Conservation (phyloP, 805 yeast species). For the Saturnispora kantuleensis region DNA sequence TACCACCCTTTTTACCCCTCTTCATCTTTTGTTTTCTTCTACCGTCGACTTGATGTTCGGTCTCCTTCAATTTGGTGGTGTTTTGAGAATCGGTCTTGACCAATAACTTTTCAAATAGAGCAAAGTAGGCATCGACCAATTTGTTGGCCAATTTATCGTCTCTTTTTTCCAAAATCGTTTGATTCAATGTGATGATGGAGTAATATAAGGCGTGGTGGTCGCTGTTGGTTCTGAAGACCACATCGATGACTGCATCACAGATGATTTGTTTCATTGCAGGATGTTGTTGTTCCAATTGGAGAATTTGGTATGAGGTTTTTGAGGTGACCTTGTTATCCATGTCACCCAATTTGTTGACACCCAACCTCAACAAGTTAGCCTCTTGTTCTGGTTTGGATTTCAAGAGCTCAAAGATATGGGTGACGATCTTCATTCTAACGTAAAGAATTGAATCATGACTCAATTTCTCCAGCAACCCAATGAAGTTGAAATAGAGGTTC, state of each 20-base stretch:
- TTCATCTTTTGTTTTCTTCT: conserved; percentile 67
- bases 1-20: conserved; percentile 83
- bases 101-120: conserved; percentile 74
- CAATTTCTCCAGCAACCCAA: conserved; percentile 66
- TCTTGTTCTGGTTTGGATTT: conserved; percentile 94
- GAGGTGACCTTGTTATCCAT: conserved; percentile 84
- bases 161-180: conserved; percentile 72
- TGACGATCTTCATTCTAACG: conserved; percentile 68
- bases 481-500: conserved; percentile 59
- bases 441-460: conserved; percentile 88
- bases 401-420: conserved; percentile 70
- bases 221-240: conserved; percentile 59
- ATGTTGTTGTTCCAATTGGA: conserved; percentile 79
- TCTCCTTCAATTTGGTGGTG: conserved; percentile 29
- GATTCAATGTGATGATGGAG: conserved; percentile 80
- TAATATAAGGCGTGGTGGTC: conserved; percentile 88
- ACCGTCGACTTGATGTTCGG: conserved; percentile 45
- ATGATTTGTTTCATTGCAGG: conserved; percentile 90
- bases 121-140: conserved; percentile 75
- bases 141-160: conserved; percentile 78
- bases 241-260: conserved; percentile 70
- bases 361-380: conserved; percentile 75
- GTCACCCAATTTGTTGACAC: conserved; percentile 92
- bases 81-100: conserved; percentile 52
- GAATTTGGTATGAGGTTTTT: conserved; percentile 70